Percentiles rank a stretch among this genome's conserved stretches.
Evolutionary conservation across 257 asterid genomes (phyloP).

Genomic region (Osmanthus fragrans): DNA sequence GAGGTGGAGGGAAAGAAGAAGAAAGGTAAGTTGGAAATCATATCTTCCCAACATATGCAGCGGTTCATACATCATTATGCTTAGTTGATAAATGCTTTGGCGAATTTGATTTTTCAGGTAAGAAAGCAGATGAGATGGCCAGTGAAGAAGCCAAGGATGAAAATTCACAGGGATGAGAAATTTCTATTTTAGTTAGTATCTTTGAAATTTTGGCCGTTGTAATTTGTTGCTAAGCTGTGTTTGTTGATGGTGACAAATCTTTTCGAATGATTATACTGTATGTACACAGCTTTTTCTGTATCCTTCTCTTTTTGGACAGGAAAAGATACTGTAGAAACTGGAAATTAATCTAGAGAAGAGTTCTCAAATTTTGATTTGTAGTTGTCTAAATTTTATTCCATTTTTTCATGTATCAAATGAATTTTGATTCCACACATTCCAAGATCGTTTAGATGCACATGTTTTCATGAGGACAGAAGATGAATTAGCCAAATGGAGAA

Average conservation of each 20-base stretch:
- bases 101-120: neutral
- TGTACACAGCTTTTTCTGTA: neutral
- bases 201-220: neutral
- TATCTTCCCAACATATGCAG: neutral
- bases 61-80: neutral
- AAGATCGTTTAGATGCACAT: neutral
- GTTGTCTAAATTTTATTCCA: neutral
- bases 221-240: slow-evolving; percentile 1
- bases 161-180: neutral
- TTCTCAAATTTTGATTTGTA: neutral
- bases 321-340: neutral
- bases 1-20: slow-evolving; percentile 2
- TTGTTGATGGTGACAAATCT: neutral
- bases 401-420: neutral
- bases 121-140: neutral
- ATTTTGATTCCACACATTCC: neutral
- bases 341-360: neutral
- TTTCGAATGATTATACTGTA: neutral
- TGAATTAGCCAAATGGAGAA: too few relatives aligned
- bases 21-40: neutral
- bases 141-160: neutral
- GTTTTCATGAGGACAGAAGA: too few relatives aligned
- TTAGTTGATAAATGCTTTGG: neutral
- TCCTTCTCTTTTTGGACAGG: neutral
- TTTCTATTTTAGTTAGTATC: neutral